Conservation (phyloP, 1,139 yeast genomes). For the Pichia sorboxylosa region DNA sequence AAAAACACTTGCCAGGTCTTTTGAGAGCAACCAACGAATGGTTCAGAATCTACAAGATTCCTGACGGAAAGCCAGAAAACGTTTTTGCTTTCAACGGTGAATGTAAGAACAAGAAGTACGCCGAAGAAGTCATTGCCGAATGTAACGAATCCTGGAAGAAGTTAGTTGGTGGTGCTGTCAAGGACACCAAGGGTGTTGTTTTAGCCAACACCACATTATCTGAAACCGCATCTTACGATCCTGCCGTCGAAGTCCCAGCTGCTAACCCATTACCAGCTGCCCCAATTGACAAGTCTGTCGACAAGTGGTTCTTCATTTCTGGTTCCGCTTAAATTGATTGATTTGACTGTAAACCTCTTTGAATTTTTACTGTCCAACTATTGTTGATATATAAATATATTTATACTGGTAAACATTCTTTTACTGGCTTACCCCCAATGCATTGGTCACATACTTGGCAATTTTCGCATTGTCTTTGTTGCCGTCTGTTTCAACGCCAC, state of each 20-base stretch:
- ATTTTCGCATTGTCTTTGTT: conserved; percentile 58
- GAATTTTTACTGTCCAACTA: background rate
- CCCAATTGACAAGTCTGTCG: conserved; percentile 91
- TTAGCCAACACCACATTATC: conserved; percentile 66
- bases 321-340: conserved; percentile 45
- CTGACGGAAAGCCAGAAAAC: conserved; percentile 85
- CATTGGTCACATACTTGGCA: conserved; percentile 42
- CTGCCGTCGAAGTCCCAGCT: conserved; percentile 49
- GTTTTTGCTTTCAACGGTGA: conserved; percentile 78
- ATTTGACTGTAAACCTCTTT: background rate
- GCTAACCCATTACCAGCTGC: conserved; percentile 71
- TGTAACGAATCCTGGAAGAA: conserved; percentile 65
- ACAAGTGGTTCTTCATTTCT: conserved; percentile 98
- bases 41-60: conserved; percentile 84
- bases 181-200: conserved; percentile 39
- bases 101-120: conserved; percentile 62
- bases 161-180: conserved; percentile 39
- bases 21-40: conserved; percentile 77
- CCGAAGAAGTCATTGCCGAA: conserved; percentile 59
- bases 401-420: background rate
- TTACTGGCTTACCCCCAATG: conserved; percentile 15
- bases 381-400: background rate
- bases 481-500: conserved; percentile 86
- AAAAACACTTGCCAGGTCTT: conserved; percentile 65
- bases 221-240: conserved; percentile 41